Conservation (phyloP, 495 filamentous ascomycete species). For the Rhypophila decipiens region DNA sequence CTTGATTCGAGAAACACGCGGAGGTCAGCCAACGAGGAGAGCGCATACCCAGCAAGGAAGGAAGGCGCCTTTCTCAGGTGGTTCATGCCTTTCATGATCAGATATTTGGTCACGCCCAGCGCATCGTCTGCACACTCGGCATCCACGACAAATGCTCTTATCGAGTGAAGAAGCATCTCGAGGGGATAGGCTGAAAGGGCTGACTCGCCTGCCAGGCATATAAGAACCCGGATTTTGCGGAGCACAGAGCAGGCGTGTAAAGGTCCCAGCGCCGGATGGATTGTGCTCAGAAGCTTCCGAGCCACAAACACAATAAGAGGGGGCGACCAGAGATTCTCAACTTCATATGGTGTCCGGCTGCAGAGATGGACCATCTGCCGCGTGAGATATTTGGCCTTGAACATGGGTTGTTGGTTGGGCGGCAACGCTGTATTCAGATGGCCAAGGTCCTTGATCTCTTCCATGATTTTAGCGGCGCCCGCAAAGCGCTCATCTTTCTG, state of each 20-base stretch:
- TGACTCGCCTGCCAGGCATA: conserved; percentile 66
- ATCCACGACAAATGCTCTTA: conserved; percentile 73
- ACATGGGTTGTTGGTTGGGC: conserved; percentile 76
- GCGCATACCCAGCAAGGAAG: conserved; percentile 70
- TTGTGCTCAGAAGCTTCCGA: conserved; percentile 68
- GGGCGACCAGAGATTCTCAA: conserved; percentile 67
- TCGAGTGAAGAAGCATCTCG: conserved; percentile 83
- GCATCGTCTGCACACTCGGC: conserved; percentile 87
- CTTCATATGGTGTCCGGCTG: conserved; percentile 57
- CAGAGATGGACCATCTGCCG: conserved; percentile 72
- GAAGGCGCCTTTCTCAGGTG: conserved; percentile 60
- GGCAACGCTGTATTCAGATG: conserved; percentile 55
- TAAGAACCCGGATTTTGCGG: conserved; percentile 73
- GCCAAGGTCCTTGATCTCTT: conserved; percentile 58
- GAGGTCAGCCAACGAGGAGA: conserved; percentile 69
- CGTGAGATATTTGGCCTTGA: conserved; percentile 67
- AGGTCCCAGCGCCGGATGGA: conserved; percentile 82
- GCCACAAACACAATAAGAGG: conserved; percentile 67
- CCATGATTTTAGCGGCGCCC: conserved; percentile 56
- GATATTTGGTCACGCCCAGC: conserved; percentile 78
- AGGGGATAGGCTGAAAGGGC: conserved; percentile 74
- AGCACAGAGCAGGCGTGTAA: conserved; percentile 80
- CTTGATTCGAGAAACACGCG: conserved; percentile 62
- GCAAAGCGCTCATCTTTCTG: conserved; percentile 53
- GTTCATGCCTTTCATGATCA: conserved; percentile 60